A percentile compares a stretch with the other conserved stretches of the same genome.
phyloP scores from a whole-genome alignment of 768 basidiomycete species.

The Macrolepiota albuminosa region DNA sequence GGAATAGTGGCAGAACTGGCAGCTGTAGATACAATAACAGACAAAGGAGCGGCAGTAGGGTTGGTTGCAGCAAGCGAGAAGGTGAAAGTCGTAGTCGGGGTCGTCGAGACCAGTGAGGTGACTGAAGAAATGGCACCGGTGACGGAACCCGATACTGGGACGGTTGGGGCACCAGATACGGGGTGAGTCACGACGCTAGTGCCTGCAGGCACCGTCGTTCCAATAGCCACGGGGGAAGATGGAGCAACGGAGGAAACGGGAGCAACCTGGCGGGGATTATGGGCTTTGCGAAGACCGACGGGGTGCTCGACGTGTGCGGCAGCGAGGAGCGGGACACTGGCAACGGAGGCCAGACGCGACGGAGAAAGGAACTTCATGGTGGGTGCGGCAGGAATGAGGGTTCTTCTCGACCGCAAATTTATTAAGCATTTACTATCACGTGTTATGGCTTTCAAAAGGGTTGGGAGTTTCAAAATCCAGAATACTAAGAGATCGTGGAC shows the following conservation, averaged over 20 bases:
- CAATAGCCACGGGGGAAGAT: slow-evolving; percentile 1
- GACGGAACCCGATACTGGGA: not conserved
- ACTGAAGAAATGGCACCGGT: not conserved
- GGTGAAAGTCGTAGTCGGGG: slow-evolving; percentile 30
- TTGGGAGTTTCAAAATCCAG: too few relatives aligned
- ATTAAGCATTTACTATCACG: not conserved
- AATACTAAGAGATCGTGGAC: too few relatives aligned
- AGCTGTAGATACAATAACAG: slow-evolving; percentile 41
- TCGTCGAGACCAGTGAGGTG: slow-evolving; percentile 12
- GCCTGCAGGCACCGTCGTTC: not conserved
- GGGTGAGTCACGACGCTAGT: slow-evolving; percentile 1
- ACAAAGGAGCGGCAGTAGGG: slow-evolving; percentile 57
- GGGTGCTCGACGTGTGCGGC: slow-evolving; percentile 28
- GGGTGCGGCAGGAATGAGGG: slow-evolving; percentile 1
- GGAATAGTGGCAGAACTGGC: slow-evolving; percentile 38
- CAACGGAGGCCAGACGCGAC: slow-evolving; percentile 24
- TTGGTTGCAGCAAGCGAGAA: slow-evolving; percentile 47
- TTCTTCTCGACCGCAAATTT: not conserved
- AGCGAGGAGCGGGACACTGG: slow-evolving; percentile 37
- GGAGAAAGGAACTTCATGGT: slow-evolving; percentile 29
- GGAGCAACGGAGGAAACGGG: slow-evolving; percentile 8
- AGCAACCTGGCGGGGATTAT: slow-evolving; percentile 17
- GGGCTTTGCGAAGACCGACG: slow-evolving; percentile 14
- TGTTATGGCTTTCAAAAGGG: too few relatives aligned
- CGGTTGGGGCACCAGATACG: slow-evolving; percentile 5